These are phyloP conservation scores for Candida corydali DNA, from an alignment of 805 yeast genomes.

Conservation along the genomic window DNA sequence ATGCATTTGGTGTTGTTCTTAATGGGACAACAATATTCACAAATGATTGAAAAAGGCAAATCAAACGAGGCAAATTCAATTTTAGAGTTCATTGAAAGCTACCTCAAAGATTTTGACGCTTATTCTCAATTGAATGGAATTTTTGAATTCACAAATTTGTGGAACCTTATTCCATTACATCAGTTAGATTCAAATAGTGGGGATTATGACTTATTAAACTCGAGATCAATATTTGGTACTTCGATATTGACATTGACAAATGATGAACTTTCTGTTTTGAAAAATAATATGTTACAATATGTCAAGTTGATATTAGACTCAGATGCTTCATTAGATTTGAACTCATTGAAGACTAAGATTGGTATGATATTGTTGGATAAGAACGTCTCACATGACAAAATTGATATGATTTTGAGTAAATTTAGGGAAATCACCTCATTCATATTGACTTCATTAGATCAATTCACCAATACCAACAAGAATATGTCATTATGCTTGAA, in stretches of 20 bases:
- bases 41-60: constrained; percentile 46
- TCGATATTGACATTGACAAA: constrained; percentile 48
- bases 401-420: constrained; percentile 25
- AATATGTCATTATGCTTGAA: constrained; percentile 28
- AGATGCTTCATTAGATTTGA: constrained; percentile 19
- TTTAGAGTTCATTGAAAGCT: constrained; percentile 67
- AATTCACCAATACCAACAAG: constrained; percentile 17
- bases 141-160: constrained; percentile 46
- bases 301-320: constrained; percentile 44
- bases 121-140: constrained; percentile 62
- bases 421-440: constrained; percentile 33
- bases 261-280: constrained; percentile 46
- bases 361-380: constrained; percentile 47
- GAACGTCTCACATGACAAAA: constrained; percentile 25
- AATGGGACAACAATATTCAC: constrained; percentile 70
- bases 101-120: constrained; percentile 64
- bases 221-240: constrained; percentile 62
- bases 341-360: constrained; percentile 48
- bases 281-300: constrained; percentile 52
- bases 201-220: constrained; percentile 33
- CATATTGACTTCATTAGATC: constrained; percentile 35
- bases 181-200: constrained; percentile 37
- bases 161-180: constrained; percentile 44
- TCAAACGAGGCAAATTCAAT: constrained; percentile 62
- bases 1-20: constrained; percentile 71